phyloP scores from a whole-genome alignment of 768 basidiomycete species.

The Dacryopinax primogenitus region DNA sequence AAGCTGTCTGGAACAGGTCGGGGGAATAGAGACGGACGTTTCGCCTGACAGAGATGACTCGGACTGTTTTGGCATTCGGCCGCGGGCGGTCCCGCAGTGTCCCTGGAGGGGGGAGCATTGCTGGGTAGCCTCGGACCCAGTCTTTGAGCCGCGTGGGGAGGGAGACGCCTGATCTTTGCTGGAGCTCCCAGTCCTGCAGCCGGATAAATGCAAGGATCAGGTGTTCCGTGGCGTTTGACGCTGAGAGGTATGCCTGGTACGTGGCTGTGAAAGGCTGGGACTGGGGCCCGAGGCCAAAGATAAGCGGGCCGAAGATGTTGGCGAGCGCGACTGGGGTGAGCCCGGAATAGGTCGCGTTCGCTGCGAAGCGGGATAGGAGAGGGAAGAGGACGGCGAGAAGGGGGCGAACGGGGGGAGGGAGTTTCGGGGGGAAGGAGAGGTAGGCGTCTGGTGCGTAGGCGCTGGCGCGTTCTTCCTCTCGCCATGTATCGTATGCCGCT shows the following conservation, averaged over 20 bases:
- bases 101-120: constrained; percentile 45
- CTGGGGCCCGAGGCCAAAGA: constrained; percentile 64
- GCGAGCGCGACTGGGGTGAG: constrained; percentile 85
- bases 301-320: constrained; percentile 72
- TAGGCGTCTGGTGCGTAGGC: constrained; percentile 65
- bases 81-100: constrained; percentile 43
- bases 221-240: constrained; percentile 82
- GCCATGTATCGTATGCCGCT: constrained; percentile 73
- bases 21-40: constrained; percentile 79
- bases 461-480: constrained; percentile 61
- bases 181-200: constrained; percentile 51
- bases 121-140: constrained; percentile 83
- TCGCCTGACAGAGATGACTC: constrained; percentile 61
- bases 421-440: constrained; percentile 41
- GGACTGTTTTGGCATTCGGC: constrained; percentile 61
- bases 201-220: constrained; percentile 82
- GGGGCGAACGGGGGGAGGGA: constrained; percentile 41
- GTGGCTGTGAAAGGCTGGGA: constrained; percentile 31
- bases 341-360: constrained; percentile 72
- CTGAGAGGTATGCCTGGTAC: constrained; percentile 61
- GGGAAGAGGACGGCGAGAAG: constrained; percentile 59
- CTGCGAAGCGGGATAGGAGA: constrained; percentile 70
- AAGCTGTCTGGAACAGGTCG: constrained; percentile 61
- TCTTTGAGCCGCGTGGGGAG: constrained; percentile 78
- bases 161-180: constrained; percentile 33